Evolutionary conservation across 495 filamentous ascomycete genomes (phyloP), one percentile per base, ranked within the genome.

Genomic region (Talaromyces adpressus): DNA sequence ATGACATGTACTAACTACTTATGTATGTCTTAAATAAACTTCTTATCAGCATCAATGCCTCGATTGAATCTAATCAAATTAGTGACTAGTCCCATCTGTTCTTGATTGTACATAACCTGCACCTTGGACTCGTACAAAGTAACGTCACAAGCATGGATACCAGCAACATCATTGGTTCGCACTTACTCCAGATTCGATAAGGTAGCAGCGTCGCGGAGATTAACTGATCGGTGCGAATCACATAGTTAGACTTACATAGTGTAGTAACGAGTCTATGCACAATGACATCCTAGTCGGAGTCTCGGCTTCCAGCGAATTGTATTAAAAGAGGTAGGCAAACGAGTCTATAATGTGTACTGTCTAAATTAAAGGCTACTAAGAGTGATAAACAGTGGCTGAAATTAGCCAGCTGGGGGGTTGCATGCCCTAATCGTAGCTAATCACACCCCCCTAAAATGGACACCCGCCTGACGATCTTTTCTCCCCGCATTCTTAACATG

Each of bases 381-480:
- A 7, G 6, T 49, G 6, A 49, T 20, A 9, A 49, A 49, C 18
- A 49, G 45, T 49, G 45, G 45, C 45, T 49, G 45, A 49, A 18
- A 20, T 49, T 20, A 20, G 8, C 18, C 45, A 18, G 45, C 45
- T 49, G 45, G 45, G n/a, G 6, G 45, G 45, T 49, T 18, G 45
- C 45, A 49, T 49, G n/a, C 45, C 11, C 18, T 49, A 49, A 49
- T 49, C 45, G 6, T 20, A 49, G 4, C 45, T 8, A 18, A 49
- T 49, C 45, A 49, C n/a, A 49, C 45, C n/a, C 45, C 45, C 45
- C 18, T 18, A 49, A 29, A 27, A 29, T 25, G 22, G n/a, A 20
- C 22, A 56, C 27, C 52, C 52, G 52, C 52, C 52, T 56, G 52
- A 56, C 52, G 52, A 56, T 56, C 52, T 27, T 16, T 29, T 29